Percentiles rank a stretch among this genome's conserved stretches.
Evolutionary conservation across 768 basidiomycete species (phyloP).

Genomic region (Lactarius quietus): DNA sequence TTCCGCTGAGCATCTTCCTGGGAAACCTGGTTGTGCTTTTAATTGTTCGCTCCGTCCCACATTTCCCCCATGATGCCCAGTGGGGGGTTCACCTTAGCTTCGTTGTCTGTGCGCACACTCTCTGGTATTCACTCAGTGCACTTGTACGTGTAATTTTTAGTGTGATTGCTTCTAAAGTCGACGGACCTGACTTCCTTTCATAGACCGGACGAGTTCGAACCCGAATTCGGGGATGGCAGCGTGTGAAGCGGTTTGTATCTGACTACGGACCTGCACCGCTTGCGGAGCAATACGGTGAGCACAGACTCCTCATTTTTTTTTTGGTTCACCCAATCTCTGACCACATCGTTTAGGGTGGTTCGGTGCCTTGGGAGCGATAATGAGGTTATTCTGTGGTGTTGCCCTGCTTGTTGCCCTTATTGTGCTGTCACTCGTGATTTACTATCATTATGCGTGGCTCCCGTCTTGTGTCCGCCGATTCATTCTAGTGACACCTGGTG

Average conservation of each 20-base stretch:
- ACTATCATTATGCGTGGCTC: no score
- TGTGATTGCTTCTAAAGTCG: not conserved
- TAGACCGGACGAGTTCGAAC: not conserved
- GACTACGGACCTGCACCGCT: slow-evolving; percentile 8
- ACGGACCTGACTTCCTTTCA: not conserved
- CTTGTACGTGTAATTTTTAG: not conserved
- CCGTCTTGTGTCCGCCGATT: no score
- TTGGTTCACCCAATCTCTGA: not conserved
- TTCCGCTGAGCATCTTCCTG: not conserved
- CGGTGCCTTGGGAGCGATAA: not conserved
- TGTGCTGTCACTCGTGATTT: not conserved
- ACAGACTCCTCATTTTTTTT: not conserved
- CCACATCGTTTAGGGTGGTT: slow-evolving; percentile 1
- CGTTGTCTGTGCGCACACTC: not conserved
- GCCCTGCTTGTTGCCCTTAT: not conserved
- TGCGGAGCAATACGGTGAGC: slow-evolving; percentile 3
- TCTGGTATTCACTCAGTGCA: not conserved
- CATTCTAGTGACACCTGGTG: no score
- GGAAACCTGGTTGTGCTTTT: not conserved
- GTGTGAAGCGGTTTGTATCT: not conserved
- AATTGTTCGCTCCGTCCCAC: not conserved
- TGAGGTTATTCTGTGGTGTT: slow-evolving; percentile 13
- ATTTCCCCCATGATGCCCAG: not conserved
- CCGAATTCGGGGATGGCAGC: not conserved
- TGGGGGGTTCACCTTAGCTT: not conserved